Evolutionary conservation across 176 grass and related monocot species (phyloP), one percentile per base, ranked within the genome.

Genomic region (Triticum turgidum): DNA sequence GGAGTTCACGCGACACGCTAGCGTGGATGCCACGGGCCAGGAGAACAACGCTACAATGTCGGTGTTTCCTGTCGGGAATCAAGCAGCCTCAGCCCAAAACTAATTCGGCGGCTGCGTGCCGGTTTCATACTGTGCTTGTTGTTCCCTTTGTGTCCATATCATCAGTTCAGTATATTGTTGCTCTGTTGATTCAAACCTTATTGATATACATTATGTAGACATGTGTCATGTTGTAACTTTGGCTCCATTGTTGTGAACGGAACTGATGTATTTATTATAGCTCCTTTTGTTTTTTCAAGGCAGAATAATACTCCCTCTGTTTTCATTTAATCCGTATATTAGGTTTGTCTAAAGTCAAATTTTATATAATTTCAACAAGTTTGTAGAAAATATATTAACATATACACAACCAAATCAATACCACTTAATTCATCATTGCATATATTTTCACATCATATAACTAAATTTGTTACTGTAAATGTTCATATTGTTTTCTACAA

Each of bases 1-100:
- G 69, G 96, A 98, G 61, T 98, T 98, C 69, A 66, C 88, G 5
- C 79, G 85, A n/a, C 96, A 98, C 76, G 96, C 96, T 64, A 98
- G 76, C 69, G 62, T 77, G 24, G 95, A 92, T 61, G 54, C 77
- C 38, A 29, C 73, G 0, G 74, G 45, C 62, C 90, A 83, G 58
- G 90, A 95, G 87, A 92, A 85, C 65, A 71, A 41, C 44, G 11
- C 77, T 24, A 83, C 68, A 9, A 65, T 85, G 29, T 58, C 80
- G 1, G 24, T 81, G 32, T 89, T 95, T 54, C 69, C 89, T 71
- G 81, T 66, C 0, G 89, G 80, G 72, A 90, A 88, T 64, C 90
- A 88, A 69, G 86, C 88, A 80, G 77, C 85, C 0, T 95, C 93
- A 35, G 34, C 34, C 5, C 41, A 42, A 42, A 42, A 3, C 41